phyloP scores from a whole-genome alignment of 108 stramenopile genomes.

The Skeletonema potamos region DNA sequence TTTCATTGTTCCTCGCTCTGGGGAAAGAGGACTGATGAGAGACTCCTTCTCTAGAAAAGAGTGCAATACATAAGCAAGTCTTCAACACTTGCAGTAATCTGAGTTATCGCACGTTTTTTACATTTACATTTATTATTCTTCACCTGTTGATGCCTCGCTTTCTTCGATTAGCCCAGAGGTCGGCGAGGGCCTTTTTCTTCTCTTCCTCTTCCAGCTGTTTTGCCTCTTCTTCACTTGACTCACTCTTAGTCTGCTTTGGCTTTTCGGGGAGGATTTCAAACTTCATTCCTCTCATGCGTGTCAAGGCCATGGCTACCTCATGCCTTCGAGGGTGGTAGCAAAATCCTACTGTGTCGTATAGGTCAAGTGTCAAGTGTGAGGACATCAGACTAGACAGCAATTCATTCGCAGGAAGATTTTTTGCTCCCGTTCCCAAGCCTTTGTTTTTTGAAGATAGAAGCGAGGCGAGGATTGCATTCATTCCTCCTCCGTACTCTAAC shows the following conservation, averaged over 20 bases:
- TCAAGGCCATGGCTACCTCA: conserved; percentile 82
- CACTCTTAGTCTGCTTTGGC: conserved; percentile 29
- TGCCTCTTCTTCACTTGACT: conserved; percentile 45
- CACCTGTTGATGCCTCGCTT: conserved; percentile 18
- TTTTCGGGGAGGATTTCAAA: conserved; percentile 67
- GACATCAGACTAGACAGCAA: conserved; percentile 8
- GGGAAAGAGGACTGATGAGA: no score
- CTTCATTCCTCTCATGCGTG: conserved; percentile 71
- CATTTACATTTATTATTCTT: no score
- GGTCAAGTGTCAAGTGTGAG: conserved; percentile 33
- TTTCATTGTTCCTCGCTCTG: no score
- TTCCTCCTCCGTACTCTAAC: conserved; percentile 61
- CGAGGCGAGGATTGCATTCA: conserved; percentile 32
- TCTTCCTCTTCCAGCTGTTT: conserved; percentile 51
- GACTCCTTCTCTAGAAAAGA: no score
- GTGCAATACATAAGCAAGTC: no score
- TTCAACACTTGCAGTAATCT: no score
- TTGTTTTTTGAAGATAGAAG: neutral
- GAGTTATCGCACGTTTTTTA: no score
- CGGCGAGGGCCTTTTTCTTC: conserved; percentile 61
- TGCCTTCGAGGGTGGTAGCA: conserved; percentile 70
- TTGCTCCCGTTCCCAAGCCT: conserved; percentile 1
- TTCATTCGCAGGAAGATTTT: neutral
- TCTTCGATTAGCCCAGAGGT: conserved; percentile 70
- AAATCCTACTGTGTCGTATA: conserved; percentile 63